phyloP scores from a whole-genome alignment of 768 basidiomycete species.

The Agrocybe pediades region DNA sequence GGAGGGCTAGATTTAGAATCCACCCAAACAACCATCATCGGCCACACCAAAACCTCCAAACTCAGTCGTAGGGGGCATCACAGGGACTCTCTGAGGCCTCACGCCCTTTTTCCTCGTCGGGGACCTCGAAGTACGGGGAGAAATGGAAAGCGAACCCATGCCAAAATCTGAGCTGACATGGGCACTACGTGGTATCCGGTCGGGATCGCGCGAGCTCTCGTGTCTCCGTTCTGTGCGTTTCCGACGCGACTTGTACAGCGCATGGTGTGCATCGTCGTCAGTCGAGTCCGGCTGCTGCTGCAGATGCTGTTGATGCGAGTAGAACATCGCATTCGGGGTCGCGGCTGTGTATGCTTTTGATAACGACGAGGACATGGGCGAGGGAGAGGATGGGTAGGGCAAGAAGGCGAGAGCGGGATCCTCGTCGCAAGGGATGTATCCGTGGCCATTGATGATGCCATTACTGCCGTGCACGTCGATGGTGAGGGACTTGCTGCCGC shows the following conservation, averaged over 20 bases:
- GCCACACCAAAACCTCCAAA: conserved; percentile 23
- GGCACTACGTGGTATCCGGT: conserved; percentile 38
- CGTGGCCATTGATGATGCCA: conserved; percentile 16
- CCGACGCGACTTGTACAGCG: conserved; percentile 25
- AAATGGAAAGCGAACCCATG: conserved; percentile 14
- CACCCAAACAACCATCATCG: conserved; percentile 46
- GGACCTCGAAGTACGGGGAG: conserved; percentile 1
- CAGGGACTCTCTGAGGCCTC: conserved; percentile 16
- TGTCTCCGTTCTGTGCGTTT: conserved; percentile 30
- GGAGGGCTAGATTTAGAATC: conserved; percentile 30
- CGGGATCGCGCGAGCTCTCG: conserved; percentile 35
- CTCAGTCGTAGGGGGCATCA: neutral
- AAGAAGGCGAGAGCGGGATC: conserved; percentile 34
- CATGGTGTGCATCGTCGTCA: conserved; percentile 11
- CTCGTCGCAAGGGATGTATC: conserved; percentile 12
- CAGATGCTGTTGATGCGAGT: too few species aligned
- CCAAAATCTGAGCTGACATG: conserved; percentile 11
- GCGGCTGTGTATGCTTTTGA: neutral
- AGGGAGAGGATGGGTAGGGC: conserved; percentile 12
- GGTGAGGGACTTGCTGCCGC: conserved; percentile 13
- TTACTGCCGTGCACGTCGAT: conserved; percentile 10
- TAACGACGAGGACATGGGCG: too few species aligned
- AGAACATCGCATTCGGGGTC: too few species aligned
- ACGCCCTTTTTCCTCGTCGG: conserved; percentile 18
- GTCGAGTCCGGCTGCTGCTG: conserved; percentile 7